phyloP scores from a whole-genome alignment of 768 basidiomycete species.

The Boletus tomentosulus region DNA sequence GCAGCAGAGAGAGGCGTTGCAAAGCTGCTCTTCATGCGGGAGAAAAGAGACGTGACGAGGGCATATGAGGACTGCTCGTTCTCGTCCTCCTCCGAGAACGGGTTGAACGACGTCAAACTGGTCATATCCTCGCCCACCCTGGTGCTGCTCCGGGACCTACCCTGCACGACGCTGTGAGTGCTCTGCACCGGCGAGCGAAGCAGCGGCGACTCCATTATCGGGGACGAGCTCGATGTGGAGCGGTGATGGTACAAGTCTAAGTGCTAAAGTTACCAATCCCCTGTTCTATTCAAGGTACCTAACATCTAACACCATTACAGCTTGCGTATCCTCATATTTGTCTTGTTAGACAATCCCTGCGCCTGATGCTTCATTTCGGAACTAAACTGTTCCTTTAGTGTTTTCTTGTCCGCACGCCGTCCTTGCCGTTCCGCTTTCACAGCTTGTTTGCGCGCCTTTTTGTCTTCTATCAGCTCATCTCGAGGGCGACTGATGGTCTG shows the following conservation, averaged over 20 bases:
- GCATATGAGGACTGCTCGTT: conserved; percentile 85
- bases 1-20: conserved; percentile 59
- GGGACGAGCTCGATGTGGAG: neutral
- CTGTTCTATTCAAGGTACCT: neutral
- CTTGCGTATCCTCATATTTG: conserved; percentile 27
- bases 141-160: conserved; percentile 60
- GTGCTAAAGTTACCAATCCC: neutral
- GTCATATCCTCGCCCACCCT: conserved; percentile 58
- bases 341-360: conserved; percentile 41
- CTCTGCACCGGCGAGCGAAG: conserved; percentile 28
- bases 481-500: conserved; percentile 65
- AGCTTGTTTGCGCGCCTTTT: conserved; percentile 65
- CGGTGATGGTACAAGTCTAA: neutral
- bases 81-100: conserved; percentile 91
- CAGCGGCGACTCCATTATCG: conserved; percentile 33
- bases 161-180: conserved; percentile 39
- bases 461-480: conserved; percentile 73
- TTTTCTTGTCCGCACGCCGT: conserved; percentile 66
- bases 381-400: conserved; percentile 57
- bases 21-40: conserved; percentile 76
- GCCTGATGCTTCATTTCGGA: conserved; percentile 62
- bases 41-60: conserved; percentile 75
- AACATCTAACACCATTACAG: conserved; percentile 11
- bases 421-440: conserved; percentile 63
- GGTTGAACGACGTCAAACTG: conserved; percentile 83